Conservation (phyloP, 257 asterid species). For the Ocimum tenuiflorum region DNA sequence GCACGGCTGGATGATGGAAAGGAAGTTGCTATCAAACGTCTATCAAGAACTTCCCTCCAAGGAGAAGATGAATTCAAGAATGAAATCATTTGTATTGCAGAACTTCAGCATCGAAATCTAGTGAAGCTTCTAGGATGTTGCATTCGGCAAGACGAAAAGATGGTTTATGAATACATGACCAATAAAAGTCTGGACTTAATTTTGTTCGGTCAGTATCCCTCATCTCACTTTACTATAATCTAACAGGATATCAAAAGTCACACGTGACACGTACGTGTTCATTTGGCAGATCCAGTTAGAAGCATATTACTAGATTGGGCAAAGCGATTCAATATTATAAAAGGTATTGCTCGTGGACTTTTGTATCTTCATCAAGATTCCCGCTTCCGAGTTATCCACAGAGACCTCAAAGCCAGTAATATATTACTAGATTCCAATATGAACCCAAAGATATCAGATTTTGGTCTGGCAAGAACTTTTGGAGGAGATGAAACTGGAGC, state of each 20-base stretch:
- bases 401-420: slow-evolving; percentile 54
- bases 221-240: no score
- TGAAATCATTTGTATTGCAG: slow-evolving; percentile 26
- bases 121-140: slow-evolving; percentile 34
- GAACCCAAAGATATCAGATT: slow-evolving; percentile 56
- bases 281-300: slow-evolving; percentile 22
- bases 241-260: no score
- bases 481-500: slow-evolving; percentile 40
- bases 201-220: background rate
- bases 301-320: slow-evolving; percentile 39
- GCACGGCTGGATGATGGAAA: slow-evolving; percentile 19
- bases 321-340: slow-evolving; percentile 31
- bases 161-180: slow-evolving; percentile 32
- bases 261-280: background rate
- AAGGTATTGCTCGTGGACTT: slow-evolving; percentile 45
- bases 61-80: slow-evolving; percentile 32
- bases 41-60: slow-evolving; percentile 25
- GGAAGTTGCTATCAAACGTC: slow-evolving; percentile 28
- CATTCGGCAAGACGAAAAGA: slow-evolving; percentile 21
- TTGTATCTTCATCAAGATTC: slow-evolving; percentile 58
- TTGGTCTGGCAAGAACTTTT: slow-evolving; percentile 40
- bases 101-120: slow-evolving; percentile 35
- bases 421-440: slow-evolving; percentile 37
- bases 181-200: slow-evolving; percentile 30
- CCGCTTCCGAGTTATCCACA: slow-evolving; percentile 32